Evolutionary conservation across 805 yeast genomes (phyloP).

Genomic region (Crinitomyces ghanaensis): DNA sequence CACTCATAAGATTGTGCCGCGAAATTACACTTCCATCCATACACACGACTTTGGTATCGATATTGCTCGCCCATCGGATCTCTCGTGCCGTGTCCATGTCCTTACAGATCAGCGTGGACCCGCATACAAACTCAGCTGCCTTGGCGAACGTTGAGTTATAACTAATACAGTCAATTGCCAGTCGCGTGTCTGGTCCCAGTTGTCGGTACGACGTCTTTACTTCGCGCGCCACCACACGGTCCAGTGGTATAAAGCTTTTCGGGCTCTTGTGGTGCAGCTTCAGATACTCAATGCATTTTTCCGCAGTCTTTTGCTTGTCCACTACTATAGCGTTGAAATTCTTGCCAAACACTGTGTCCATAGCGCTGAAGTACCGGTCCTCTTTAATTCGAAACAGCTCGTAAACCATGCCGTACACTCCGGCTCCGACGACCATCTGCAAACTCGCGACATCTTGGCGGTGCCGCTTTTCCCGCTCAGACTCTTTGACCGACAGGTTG

Average conservation of each 20-base stretch:
- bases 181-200: conserved; percentile 43
- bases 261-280: conserved; percentile 78
- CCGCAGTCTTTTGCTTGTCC: conserved; percentile 55
- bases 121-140: conserved; percentile 72
- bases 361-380: conserved; percentile 59
- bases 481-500: no score
- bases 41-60: conserved; percentile 61
- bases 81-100: conserved; percentile 53
- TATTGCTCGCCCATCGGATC: conserved; percentile 50
- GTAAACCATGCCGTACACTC: conserved; percentile 70
- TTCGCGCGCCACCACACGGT: conserved; percentile 51
- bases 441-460: conserved; percentile 64
- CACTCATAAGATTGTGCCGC: conserved; percentile 84
- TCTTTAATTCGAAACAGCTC: conserved; percentile 72
- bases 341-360: conserved; percentile 67
- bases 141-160: conserved; percentile 54
- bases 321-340: conserved; percentile 78
- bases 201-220: conserved; percentile 42
- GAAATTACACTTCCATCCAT: conserved; percentile 78
- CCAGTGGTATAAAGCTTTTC: conserved; percentile 82
- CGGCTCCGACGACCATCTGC: no score
- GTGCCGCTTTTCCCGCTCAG: no score
- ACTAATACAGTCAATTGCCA: conserved; percentile 63
- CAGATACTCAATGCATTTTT: conserved; percentile 64
- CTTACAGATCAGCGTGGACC: conserved; percentile 71